These are phyloP conservation scores for Populus hybrid DNA, from an alignment of 441 rosid genomes.

Conservation along the genomic window DNA sequence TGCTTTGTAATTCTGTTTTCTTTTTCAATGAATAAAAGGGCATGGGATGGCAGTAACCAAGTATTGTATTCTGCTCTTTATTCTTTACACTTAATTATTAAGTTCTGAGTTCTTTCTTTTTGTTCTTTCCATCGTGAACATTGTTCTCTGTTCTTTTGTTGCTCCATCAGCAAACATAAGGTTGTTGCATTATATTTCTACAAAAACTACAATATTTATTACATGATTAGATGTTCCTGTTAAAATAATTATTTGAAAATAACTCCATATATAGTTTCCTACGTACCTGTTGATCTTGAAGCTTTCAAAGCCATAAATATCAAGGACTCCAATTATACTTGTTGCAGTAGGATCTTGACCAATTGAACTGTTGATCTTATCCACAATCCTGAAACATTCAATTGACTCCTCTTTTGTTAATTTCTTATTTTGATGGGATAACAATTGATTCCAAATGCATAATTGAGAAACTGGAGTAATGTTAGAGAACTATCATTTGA, in stretches of 20 bases:
- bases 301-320: conserved; percentile 94
- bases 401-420: conserved; percentile 32
- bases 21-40: no score
- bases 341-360: conserved; percentile 84
- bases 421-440: conserved; percentile 9
- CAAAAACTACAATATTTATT: conserved; percentile 47
- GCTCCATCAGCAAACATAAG: no score
- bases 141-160: no score
- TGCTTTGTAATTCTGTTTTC: no score
- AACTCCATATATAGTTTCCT: background rate
- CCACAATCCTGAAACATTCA: conserved; percentile 75
- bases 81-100: no score
- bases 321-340: conserved; percentile 83
- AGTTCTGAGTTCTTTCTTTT: no score
- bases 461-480: conserved; percentile 7
- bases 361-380: conserved; percentile 75
- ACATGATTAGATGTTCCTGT: conserved; percentile 17
- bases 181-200: no score
- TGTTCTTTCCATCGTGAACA: no score
- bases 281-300: conserved; percentile 91
- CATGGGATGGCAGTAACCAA: no score
- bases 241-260: background rate
- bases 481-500: background rate
- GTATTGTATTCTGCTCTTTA: no score
- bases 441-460: conserved; percentile 1